Base-by-base conservation (phyloP, 2,329 filamentous ascomycete genomes). In the Ceratocystis huliohia region DNA sequence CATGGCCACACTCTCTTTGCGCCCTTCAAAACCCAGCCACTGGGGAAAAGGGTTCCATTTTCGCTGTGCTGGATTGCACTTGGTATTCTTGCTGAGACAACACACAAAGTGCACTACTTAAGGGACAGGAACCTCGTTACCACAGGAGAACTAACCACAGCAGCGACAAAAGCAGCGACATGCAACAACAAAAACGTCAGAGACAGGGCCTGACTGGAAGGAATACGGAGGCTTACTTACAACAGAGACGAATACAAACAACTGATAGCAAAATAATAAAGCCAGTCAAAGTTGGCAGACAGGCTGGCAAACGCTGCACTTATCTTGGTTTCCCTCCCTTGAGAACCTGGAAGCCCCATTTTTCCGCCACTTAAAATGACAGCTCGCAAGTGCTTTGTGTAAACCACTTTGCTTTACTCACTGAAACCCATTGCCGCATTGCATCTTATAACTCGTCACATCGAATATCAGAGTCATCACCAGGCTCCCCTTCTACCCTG, bases 61-160 rank as follows among this genome's bases (percentile, higher is more conserved):
- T 5, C 37, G 25, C 22, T 45, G 17, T 5, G 28, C n/a, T 63
- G 37, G 37, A 20, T 17, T 45, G 41, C 37, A 63, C 28, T 63
- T 63, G 61, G 61, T 63, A 46, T 63, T 63, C 61, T 45, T 63
- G 61, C 37, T 63, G 22, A 63, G 61, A 63, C 61, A 63, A 28
- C 50, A 20, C 50, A 57, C n/a, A 22, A 13, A 30, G 45, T 20
- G 17, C 45, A 48, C 45, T 13, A 48, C 45, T 48, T 8, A 15
- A 20, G 45, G 45, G 45, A 41, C 37, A 48, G 46, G 46, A 50
- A 22, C 20, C 20, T 25, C 37, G 15, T 15, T 41, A 3, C 37
- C 37, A 41, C 37, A 41, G 13, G 37, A 13, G 37, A 15, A 15
- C 37, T 10, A 41, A 41, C 37, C 37, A 15, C 37, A 33, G 30